Base-by-base conservation (phyloP, 2,329 filamentous ascomycete species). In the Fusarium clavum region DNA sequence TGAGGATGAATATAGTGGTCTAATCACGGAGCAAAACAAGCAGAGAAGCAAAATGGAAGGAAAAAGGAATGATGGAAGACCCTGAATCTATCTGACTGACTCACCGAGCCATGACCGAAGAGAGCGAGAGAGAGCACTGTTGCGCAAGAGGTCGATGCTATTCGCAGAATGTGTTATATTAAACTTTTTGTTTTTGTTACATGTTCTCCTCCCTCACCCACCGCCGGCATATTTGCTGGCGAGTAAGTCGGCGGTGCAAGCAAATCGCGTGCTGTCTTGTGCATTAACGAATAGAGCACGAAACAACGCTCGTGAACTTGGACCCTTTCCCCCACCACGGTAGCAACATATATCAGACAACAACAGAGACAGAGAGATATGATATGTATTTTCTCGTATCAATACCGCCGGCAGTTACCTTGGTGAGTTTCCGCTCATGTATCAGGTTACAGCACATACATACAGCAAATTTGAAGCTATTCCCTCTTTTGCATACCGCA, bases 371-470 rank as follows among this genome's bases (percentile, higher is more conserved):
- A 51, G 27, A 49, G 20, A 34, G 29, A 24, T 30, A 24, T 18
- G 22, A 24, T 18, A 34, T 38, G 18, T 38, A 38, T 12, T 38
- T 38, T 10, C 18, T 38, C 34, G 34, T 38, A n/a, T 38, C 54
- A 61, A 59, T 67, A 67, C 53, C 62, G 62, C 55, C 67, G 57
- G 67, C 64, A 61, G 38, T 55, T 38, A 53, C 65, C 62, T 40
- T 67, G 66, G 57, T 65, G 38, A 62, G 58, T 18, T 64, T 58
- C 56, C 54, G 54, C 65, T 29, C 41, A 44, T 44, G 61, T 63
- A 55, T 67, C 66, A 67, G 67, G 59, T 64, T 69, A 71, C 68
- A 71, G 46, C 63, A 68, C 67, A 69, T 67, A 57, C 54, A 34
- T 44, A 29, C 27, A 29, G 41, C 6, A 22, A 30, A 5, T 38